phyloP scores from a whole-genome alignment of 2,329 filamentous ascomycete genomes.

The Shiraia sp. region DNA sequence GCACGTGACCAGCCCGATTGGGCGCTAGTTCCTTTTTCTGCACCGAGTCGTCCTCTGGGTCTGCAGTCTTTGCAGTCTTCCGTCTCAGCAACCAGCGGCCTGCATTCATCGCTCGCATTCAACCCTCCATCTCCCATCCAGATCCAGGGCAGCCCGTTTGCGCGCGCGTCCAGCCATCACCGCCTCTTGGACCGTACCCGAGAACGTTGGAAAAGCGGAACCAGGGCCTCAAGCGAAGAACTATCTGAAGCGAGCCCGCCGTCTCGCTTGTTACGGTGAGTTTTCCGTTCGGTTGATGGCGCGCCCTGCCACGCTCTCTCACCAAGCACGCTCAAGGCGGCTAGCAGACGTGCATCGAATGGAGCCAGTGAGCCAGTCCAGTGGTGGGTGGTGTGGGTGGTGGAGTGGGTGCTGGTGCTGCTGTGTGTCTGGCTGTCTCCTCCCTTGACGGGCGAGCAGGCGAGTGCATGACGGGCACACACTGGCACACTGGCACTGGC shows the following conservation, averaged over 20 bases:
- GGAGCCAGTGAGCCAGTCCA: too few relatives aligned
- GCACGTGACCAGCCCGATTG: not conserved
- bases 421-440: too few relatives aligned
- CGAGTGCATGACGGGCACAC: not conserved
- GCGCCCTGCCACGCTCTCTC: constrained; percentile 21
- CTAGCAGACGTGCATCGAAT: constrained; percentile 14
- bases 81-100: not conserved
- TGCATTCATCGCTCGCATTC: not conserved
- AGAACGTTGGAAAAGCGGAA: not conserved
- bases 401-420: not conserved
- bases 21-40: constrained; percentile 2
- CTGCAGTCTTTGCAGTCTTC: not conserved
- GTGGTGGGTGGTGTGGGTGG: not conserved
- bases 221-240: not conserved
- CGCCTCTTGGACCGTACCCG: too few relatives aligned
- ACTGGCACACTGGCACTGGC: too few relatives aligned
- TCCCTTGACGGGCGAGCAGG: not conserved
- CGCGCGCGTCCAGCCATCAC: too few relatives aligned
- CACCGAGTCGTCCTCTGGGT: not conserved
- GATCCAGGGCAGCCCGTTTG: too few relatives aligned
- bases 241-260: not conserved
- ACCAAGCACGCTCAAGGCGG: constrained; percentile 27
- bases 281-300: too few relatives aligned
- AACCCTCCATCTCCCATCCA: too few relatives aligned
- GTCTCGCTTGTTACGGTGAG: not conserved